Percentiles rank a stretch among this genome's conserved stretches.
Evolutionary conservation across 2,329 filamentous ascomycete genomes (phyloP).

Genomic region (Mariannaea sp.): DNA sequence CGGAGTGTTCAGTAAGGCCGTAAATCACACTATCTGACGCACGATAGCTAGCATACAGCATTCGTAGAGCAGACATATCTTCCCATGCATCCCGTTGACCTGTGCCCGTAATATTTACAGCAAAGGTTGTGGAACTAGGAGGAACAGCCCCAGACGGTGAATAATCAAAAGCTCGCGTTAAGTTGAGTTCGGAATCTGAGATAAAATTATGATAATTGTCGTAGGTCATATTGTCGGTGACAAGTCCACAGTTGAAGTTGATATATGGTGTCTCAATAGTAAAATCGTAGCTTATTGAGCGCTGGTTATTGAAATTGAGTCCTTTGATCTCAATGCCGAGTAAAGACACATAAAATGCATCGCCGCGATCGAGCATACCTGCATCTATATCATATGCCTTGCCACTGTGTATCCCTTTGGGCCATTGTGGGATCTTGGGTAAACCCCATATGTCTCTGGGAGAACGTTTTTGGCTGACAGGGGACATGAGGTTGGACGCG

Average conservation of each 20-base stretch:
- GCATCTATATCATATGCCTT: background rate
- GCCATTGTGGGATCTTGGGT: slow-evolving; percentile 18
- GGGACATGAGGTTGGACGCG: background rate
- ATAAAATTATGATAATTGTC: background rate
- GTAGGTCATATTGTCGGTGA: background rate
- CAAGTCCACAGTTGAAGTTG: background rate
- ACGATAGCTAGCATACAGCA: background rate
- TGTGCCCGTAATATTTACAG: background rate
- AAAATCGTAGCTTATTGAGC: slow-evolving; percentile 8
- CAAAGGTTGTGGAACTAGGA: no score
- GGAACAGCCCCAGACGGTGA: no score
- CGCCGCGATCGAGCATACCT: background rate
- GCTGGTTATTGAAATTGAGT: background rate
- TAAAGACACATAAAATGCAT: slow-evolving; percentile 6
- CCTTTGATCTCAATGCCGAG: slow-evolving; percentile 11
- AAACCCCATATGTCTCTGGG: slow-evolving; percentile 13
- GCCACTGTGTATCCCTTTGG: background rate
- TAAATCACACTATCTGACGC: background rate
- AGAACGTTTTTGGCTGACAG: background rate
- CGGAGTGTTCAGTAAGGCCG: background rate
- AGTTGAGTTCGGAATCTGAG: background rate
- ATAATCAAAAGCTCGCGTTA: background rate
- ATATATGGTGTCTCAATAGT: slow-evolving; percentile 14
- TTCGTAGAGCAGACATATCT: background rate
- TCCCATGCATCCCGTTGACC: no score